These are phyloP conservation scores for Trichoderma sp. DNA, from an alignment of 2,329 filamentous ascomycete species.

Conservation along the genomic window DNA sequence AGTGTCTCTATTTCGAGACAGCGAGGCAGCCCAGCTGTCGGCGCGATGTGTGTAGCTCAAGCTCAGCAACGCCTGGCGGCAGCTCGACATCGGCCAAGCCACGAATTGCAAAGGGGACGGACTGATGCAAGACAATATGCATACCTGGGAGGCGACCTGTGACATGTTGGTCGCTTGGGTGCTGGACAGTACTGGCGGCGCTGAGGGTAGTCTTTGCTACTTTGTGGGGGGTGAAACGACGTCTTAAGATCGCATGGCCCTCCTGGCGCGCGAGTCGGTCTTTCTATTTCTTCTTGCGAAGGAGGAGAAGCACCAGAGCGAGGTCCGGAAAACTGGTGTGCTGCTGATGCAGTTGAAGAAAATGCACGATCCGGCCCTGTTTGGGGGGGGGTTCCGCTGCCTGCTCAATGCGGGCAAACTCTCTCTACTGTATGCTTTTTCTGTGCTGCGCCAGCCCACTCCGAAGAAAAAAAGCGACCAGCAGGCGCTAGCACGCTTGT, in stretches of 20 bases:
- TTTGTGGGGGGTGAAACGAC: constrained; percentile 32
- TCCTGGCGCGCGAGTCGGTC: constrained; percentile 25
- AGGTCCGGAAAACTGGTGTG: constrained; percentile 20
- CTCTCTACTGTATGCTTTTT: neutral
- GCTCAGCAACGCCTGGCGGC: neutral
- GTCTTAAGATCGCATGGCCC: constrained; percentile 44
- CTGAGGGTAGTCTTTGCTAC: constrained; percentile 34
- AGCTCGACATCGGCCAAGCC: neutral
- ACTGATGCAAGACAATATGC: neutral
- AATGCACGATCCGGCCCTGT: constrained; percentile 25
- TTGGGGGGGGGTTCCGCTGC: neutral
- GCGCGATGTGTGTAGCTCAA: neutral
- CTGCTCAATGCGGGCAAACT: constrained; percentile 16
- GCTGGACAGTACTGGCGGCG: constrained; percentile 40
- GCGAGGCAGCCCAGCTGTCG: neutral
- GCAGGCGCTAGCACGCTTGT: neutral
- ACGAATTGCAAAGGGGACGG: constrained; percentile 1
- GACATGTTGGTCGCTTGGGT: constrained; percentile 57
- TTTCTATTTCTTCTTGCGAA: constrained; percentile 12
- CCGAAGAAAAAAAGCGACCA: constrained; percentile 21
- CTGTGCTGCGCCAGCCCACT: constrained; percentile 14
- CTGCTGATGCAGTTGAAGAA: constrained; percentile 26
- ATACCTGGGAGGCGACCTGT: constrained; percentile 59
- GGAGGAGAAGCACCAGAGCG: constrained; percentile 10
- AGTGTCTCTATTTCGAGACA: neutral